These are phyloP conservation scores for Arthrobotrys iridis DNA, from an alignment of 2,329 filamentous ascomycete genomes.

Conservation along the genomic window DNA sequence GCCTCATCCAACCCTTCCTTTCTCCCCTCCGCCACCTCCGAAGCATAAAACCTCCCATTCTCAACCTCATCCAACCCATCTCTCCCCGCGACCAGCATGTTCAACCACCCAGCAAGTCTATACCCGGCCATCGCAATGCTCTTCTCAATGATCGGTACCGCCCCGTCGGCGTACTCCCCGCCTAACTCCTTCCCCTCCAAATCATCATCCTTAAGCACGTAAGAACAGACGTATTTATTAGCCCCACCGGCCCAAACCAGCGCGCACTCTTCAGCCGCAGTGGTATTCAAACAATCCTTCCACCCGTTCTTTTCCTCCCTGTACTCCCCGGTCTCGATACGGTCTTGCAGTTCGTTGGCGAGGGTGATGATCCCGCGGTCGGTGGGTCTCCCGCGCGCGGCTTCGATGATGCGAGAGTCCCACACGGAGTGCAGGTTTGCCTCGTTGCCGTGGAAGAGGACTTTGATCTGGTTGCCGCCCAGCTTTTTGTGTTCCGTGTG, in stretches of 20 bases:
- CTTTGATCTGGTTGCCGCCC: conserved; percentile 75
- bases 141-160: conserved; percentile 72
- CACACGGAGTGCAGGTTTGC: conserved; percentile 78
- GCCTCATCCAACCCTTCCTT: neutral
- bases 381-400: conserved; percentile 68
- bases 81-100: conserved; percentile 66
- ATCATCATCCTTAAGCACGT: conserved; percentile 66
- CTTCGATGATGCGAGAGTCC: conserved; percentile 76
- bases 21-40: neutral
- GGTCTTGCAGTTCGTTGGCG: conserved; percentile 68
- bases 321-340: conserved; percentile 69
- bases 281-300: conserved; percentile 69
- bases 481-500: conserved; percentile 72
- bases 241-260: conserved; percentile 73
- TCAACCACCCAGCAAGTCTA: conserved; percentile 74
- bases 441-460: conserved; percentile 69
- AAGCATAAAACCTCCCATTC: neutral
- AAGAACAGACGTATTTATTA: conserved; percentile 70
- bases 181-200: conserved; percentile 69
- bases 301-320: conserved; percentile 66
- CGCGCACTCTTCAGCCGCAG: conserved; percentile 68
- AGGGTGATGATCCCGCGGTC: conserved; percentile 67
- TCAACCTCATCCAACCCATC: conserved; percentile 45
- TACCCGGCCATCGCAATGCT: conserved; percentile 76
- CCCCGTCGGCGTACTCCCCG: conserved; percentile 72